Evolutionary conservation across 345 rosid genomes (phyloP), one percentile per base, ranked within the genome.

Genomic region (Noccaea caerulescens): DNA sequence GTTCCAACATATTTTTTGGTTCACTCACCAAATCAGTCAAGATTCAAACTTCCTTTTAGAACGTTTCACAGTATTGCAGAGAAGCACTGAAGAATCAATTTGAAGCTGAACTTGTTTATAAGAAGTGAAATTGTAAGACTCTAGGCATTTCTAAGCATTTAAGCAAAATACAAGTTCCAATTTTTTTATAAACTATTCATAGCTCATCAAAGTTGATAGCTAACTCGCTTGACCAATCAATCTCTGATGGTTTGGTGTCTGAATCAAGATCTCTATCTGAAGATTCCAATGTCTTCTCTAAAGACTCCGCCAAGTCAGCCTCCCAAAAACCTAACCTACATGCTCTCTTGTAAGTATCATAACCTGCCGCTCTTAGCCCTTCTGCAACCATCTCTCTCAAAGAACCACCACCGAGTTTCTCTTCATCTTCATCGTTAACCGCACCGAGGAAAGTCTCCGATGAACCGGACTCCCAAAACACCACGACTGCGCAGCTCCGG

Each of bases 321-420:
- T 89, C 90, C 94, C 91, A 93, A 5, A 78, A 79, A 39, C 93
- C 88, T 67, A 73, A 77, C 44, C 76, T 77, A 79, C 97, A 91
- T n/a, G 84, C 86, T 80, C 81, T 82, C 69, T 67, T 67, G 80
- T 91, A 91, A 12, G 80, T 72, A 55, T 70, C 82, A 20, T 86
- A 93, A 30, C 83, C 80, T 1, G 92, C 73, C 9, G 78, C 92
- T 78, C 82, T 84, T 25, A 85, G 16, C 41, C 98, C 98, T 76
- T 85, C 87, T 0, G 88, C 80, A 8, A 88, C 91, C 82, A 88
- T 76, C 65, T 88, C 98, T 78, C 63, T 75, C 55, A 90, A 66
- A 8, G 79, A 53, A 53, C 84, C 93, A 30, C 47, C 9, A 60
- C 30, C 9, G 58, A 82, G 69, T 52, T 79, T 78, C 51, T 79